These are phyloP conservation scores for Endotrypanum monterogeii DNA, from an alignment of 208 protist species.

Conservation along the genomic window DNA sequence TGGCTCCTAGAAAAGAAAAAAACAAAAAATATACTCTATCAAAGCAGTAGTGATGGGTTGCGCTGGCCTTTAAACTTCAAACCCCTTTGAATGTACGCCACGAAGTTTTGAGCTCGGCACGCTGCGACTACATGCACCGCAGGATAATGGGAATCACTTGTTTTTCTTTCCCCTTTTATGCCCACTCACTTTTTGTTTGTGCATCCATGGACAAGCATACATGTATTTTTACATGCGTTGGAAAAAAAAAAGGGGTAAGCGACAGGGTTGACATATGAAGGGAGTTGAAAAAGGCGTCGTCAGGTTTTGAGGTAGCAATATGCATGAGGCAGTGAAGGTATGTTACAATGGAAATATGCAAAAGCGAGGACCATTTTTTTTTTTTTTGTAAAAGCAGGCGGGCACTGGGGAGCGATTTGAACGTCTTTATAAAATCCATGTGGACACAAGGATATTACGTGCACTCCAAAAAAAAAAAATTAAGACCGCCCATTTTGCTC, in stretches of 20 bases:
- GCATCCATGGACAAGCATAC: too few species aligned
- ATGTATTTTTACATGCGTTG: too few species aligned
- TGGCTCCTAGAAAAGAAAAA: neutral
- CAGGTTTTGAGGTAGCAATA: neutral
- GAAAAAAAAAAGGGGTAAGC: neutral
- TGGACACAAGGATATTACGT: neutral
- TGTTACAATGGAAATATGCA: neutral
- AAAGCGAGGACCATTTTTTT: neutral
- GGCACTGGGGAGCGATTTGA: neutral
- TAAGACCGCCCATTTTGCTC: neutral
- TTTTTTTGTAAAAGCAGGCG: neutral
- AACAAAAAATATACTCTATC: constrained; percentile 8
- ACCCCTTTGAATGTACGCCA: neutral
- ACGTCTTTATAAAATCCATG: neutral
- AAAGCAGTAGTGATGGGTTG: neutral
- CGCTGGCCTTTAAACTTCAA: neutral
- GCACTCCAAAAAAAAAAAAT: constrained; percentile 2
- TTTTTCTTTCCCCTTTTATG: neutral
- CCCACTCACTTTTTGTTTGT: neutral
- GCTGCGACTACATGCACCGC: constrained; percentile 1
- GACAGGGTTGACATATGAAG: neutral
- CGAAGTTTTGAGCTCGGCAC: neutral
- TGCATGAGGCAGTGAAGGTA: too few species aligned
- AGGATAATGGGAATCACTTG: neutral
- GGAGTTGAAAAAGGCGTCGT: neutral